A percentile compares a stretch with the other conserved stretches of the same genome.
These are phyloP conservation scores for Fusarium piperis DNA, from an alignment of 2,329 filamentous ascomycete species.

Conservation along the genomic window DNA sequence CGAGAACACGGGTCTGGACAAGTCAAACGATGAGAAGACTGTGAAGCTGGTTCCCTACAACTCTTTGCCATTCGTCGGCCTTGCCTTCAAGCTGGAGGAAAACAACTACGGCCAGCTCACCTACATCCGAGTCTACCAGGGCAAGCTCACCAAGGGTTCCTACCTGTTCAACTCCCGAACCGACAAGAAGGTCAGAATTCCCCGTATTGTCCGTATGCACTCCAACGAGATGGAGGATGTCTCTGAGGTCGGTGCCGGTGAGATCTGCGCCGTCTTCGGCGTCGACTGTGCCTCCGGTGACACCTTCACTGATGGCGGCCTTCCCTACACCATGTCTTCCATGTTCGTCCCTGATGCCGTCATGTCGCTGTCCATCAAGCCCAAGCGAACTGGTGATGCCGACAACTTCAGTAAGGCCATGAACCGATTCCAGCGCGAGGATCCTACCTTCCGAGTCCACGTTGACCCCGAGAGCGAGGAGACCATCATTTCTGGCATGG, in stretches of 20 bases:
- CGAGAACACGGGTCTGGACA: slow-evolving; percentile 88
- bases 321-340: slow-evolving; percentile 95
- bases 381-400: slow-evolving; percentile 90
- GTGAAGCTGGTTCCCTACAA: slow-evolving; percentile 95
- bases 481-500: slow-evolving; percentile 99
- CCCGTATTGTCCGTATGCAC: slow-evolving; percentile 98
- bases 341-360: slow-evolving; percentile 99
- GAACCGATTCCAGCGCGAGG: slow-evolving; percentile 97
- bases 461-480: slow-evolving; percentile 93
- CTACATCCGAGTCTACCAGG: slow-evolving; percentile 98
- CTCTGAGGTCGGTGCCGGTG: slow-evolving; percentile 88
- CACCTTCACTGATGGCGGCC: slow-evolving; percentile 93
- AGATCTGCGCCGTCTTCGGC: slow-evolving; percentile 98
- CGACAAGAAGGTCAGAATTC: slow-evolving; percentile 96
- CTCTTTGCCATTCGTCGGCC: slow-evolving; percentile 89
- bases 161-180: slow-evolving; percentile 94
- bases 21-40: slow-evolving; percentile 77
- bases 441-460: slow-evolving; percentile 95
- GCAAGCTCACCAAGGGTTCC: slow-evolving; percentile 84
- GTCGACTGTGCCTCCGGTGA: slow-evolving; percentile 98
- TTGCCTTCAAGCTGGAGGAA: slow-evolving; percentile 99
- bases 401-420: slow-evolving; percentile 98
- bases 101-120: slow-evolving; percentile 98
- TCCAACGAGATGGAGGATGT: slow-evolving; percentile 99
- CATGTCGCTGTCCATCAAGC: slow-evolving; percentile 97